Evolutionary conservation across 2,329 filamentous ascomycete species (phyloP), one percentile per base, ranked within the genome.

Genomic region (Myriangium duriaei): DNA sequence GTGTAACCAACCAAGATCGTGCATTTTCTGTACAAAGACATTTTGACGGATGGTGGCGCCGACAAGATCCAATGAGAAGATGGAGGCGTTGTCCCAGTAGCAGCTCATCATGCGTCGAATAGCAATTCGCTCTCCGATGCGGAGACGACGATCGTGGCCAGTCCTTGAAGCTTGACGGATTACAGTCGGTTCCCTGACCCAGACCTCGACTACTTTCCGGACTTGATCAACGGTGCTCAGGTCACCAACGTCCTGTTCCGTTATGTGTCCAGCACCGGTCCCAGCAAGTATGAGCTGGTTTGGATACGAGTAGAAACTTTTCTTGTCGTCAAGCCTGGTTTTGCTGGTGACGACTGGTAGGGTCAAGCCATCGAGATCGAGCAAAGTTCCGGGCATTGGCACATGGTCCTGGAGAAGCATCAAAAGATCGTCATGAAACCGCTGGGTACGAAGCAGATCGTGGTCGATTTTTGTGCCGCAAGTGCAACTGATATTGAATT

Each of bases 1-100:
- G 54, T 83, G 81, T 1, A 87, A 62, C 82, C 81, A 88, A 57
- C 85, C 79, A 32, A 87, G 73, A 46, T 71, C 67, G 47, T 72
- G 67, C 81, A 88, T 87, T 61, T 88, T 83, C 42, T 76, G 72
- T 2, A 75, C 60, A 47, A 82, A 83, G 32, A 69, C 62, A 12
- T 73, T 70, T 51, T 84, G 79, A 0, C 79, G 65, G 47, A 79
- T 62, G 2, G 81, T 73, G 0, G 77, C 79, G 2, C 75, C 73
- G 4, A 67, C 61, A 2, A 83, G 70, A 42, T 83, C 76, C 0
- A 83, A 62, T 0, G 72, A 71, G 44, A 83, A 81, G 0, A 65
- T 62, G 1, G 70, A 72, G n/a, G 61, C 63, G 50, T 83, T 83
- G 14, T 73, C 68, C 76, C 77, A 81, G 51, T 83, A 84, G 2